These are phyloP conservation scores for Backusella parvicylindrica DNA, from an alignment of 192 early-diverging fungal genomes.

Conservation along the genomic window DNA sequence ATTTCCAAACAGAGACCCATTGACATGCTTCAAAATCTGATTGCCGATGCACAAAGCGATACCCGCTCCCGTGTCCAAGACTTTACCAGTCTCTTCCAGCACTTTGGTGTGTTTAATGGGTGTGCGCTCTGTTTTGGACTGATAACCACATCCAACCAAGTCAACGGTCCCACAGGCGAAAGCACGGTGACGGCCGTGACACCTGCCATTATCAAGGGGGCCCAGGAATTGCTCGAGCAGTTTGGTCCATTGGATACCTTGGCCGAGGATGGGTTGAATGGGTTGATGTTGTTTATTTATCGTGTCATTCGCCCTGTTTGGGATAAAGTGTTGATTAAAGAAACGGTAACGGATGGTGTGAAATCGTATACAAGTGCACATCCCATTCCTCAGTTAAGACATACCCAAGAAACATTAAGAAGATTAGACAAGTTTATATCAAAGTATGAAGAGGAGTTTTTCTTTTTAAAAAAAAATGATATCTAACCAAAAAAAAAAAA, in stretches of 20 bases:
- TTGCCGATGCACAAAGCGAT: slow-evolving; percentile 21
- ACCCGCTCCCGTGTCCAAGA: not conserved
- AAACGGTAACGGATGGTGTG: not conserved
- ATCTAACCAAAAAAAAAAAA: too few relatives aligned
- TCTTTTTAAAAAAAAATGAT: not conserved
- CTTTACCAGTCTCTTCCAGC: not conserved
- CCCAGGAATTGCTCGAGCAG: not conserved
- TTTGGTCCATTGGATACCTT: not conserved
- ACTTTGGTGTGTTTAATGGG: not conserved
- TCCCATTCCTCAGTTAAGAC: not conserved
- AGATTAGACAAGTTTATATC: not conserved
- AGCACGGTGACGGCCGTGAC: not conserved
- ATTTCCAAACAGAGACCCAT: slow-evolving; percentile 74
- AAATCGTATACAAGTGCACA: not conserved
- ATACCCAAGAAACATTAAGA: not conserved
- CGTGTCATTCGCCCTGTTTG: not conserved
- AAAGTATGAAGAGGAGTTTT: slow-evolving; percentile 8
- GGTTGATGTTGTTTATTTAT: not conserved
- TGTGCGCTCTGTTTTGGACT: not conserved
- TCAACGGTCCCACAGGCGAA: too few relatives aligned
- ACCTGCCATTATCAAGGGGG: not conserved
- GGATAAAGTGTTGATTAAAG: not conserved
- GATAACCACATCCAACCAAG: not conserved
- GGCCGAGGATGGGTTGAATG: not conserved
- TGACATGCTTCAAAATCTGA: slow-evolving; percentile 63